Evolutionary conservation across 768 basidiomycete species (phyloP), one percentile per base, ranked within the genome.

Genomic region (Termitomyces sp.): DNA sequence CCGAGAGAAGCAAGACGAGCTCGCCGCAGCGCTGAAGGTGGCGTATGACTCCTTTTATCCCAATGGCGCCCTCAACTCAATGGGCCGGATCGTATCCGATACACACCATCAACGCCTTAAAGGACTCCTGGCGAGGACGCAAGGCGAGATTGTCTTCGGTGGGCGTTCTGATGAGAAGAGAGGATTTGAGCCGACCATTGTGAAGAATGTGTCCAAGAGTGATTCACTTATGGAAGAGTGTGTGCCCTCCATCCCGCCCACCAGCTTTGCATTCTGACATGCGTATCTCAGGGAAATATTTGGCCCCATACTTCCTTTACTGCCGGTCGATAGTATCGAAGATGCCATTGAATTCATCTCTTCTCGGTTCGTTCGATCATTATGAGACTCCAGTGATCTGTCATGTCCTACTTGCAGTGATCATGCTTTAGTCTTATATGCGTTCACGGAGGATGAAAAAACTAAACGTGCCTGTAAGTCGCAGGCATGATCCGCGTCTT

Each of bases 181-280:
- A 33, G 79, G 75, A 24, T 75, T 92, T 6, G 83, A 83, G 55
- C 80, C 85, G 0, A 88, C 84, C 0, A 66, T 91, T 14, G 74
- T 92, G 1, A 77, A 72, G 48, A 74, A 83, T 56, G 82, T 88
- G 13, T 61, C 70, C 32, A 71, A 62, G 0, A 78, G 72, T 4
- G 90, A 92, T 71, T 68, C 80, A 0, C 66, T 90, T 32, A 71
- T 92, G 68, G 78, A 83, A 61, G 82, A 81, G 83, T 86, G 57
- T 47, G 78, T 67, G 16, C 32, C 35, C 40, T 46, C 24, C 32
- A 7, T 10, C n/a, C 11, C n/a, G 22, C 43, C 36, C 9, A 10
- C 24, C 24, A 22, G 24, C 3, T 47, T 43, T 20, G 7, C 22
- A 32, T 51, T 32, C 24, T 47, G 20, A 45, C 20, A 24, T 20